phyloP scores from a whole-genome alignment of 345 rosid genomes.

The Turritis glabra region DNA sequence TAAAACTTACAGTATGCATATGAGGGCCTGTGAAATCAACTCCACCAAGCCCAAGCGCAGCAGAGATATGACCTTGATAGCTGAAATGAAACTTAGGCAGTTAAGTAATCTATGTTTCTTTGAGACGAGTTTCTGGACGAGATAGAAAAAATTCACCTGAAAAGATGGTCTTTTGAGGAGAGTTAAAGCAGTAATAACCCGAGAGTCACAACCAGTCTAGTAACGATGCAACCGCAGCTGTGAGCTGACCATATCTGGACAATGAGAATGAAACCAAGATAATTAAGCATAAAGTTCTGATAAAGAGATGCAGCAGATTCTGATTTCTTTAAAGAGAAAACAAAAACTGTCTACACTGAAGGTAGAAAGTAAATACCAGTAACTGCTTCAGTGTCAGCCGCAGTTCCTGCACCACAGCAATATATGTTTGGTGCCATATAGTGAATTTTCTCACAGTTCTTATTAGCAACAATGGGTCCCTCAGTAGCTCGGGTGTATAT shows the following conservation, averaged over 20 bases:
- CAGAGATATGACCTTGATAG: slow-evolving; percentile 74
- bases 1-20: slow-evolving; percentile 65
- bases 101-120: not conserved
- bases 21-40: slow-evolving; percentile 87
- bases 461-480: slow-evolving; percentile 95
- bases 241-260: slow-evolving; percentile 81
- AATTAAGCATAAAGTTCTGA: not conserved
- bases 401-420: slow-evolving; percentile 98
- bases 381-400: slow-evolving; percentile 98
- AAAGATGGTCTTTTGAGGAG: slow-evolving; percentile 82
- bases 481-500: slow-evolving; percentile 76
- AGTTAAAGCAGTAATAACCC: slow-evolving; percentile 79
- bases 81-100: slow-evolving; percentile 44
- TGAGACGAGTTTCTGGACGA: not conserved
- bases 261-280: not conserved
- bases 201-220: slow-evolving; percentile 75
- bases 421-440: slow-evolving; percentile 98
- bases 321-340: not conserved
- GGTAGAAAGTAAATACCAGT: slow-evolving; percentile 57
- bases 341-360: not conserved
- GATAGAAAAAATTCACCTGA: slow-evolving; percentile 47
- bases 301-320: not conserved
- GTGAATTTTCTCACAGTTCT: slow-evolving; percentile 97
- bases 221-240: slow-evolving; percentile 82
- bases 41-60: slow-evolving; percentile 87